Conservation (phyloP, 2,329 filamentous ascomycete species). For the Mycosphaerella sp. region DNA sequence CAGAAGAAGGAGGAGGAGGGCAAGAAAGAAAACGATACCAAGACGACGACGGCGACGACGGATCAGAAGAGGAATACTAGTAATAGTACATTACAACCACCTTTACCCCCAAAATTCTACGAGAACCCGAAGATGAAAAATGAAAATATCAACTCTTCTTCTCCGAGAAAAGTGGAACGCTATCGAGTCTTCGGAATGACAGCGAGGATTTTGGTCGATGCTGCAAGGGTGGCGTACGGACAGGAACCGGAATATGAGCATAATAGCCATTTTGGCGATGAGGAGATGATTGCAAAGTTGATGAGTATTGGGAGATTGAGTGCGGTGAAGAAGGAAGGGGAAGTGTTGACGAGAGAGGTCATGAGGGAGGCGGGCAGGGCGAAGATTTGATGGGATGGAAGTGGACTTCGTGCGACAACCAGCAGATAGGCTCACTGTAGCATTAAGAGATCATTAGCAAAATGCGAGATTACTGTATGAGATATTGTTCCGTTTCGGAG, state of each 20-base stretch:
- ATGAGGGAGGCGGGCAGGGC: constrained; percentile 32
- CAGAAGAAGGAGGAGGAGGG: no score
- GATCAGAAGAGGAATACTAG: not conserved
- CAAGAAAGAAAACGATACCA: no score
- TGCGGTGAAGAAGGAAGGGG: constrained; percentile 45
- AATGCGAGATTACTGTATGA: no score
- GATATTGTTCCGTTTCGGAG: no score
- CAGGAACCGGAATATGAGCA: constrained; percentile 79
- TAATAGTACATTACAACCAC: constrained; percentile 22
- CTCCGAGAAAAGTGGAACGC: constrained; percentile 29
- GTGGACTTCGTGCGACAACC: no score
- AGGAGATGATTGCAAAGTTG: constrained; percentile 56
- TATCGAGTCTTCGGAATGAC: constrained; percentile 97
- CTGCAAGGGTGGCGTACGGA: constrained; percentile 74
- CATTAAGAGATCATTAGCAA: no score
- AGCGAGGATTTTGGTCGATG: constrained; percentile 80
- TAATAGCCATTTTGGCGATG: constrained; percentile 58
- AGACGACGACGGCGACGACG: no score
- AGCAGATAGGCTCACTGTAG: no score
- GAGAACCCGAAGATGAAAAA: constrained; percentile 13
- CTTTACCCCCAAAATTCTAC: constrained; percentile 28
- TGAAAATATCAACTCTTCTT: not conserved
- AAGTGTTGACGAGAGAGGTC: constrained; percentile 37
- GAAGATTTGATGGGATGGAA: constrained; percentile 23
- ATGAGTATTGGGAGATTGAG: constrained; percentile 51